Evolutionary conservation across 352 stramenopile species (phyloP).

Genomic region (Elongisporangium prolatum): DNA sequence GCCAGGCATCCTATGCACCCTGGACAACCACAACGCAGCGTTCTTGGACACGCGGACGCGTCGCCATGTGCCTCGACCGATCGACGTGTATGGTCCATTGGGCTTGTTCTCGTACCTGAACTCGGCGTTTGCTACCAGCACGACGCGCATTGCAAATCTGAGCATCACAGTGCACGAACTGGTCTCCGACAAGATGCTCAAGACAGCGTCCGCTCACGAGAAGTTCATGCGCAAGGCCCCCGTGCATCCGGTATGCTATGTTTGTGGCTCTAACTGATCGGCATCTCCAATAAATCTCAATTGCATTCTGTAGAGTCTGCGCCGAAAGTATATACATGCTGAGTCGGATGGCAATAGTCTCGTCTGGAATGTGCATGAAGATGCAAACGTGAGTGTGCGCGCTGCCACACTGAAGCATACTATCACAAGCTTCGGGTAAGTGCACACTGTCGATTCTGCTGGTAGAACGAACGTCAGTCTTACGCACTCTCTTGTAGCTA

Average conservation of each 20-base stretch:
- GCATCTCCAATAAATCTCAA: constrained; percentile 3
- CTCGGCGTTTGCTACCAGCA: constrained; percentile 57
- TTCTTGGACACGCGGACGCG: constrained; percentile 59
- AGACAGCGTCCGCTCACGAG: constrained; percentile 42
- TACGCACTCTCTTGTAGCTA: constrained; percentile 31
- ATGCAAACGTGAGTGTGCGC: constrained; percentile 56
- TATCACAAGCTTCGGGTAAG: constrained; percentile 74
- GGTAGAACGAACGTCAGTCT: background rate
- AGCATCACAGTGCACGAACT: constrained; percentile 73
- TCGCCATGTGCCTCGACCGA: constrained; percentile 31
- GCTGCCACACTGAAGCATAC: constrained; percentile 73
- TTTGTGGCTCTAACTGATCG: background rate
- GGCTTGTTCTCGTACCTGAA: constrained; percentile 80
- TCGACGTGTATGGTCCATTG: constrained; percentile 74
- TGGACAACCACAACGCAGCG: constrained; percentile 72
- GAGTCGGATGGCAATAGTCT: constrained; percentile 48
- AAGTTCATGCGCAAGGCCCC: constrained; percentile 59
- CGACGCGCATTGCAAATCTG: constrained; percentile 65
- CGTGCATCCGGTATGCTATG: constrained; percentile 41
- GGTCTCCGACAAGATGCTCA: constrained; percentile 43
- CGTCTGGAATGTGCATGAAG: constrained; percentile 72
- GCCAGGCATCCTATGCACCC: constrained; percentile 74
- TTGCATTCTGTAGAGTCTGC: constrained; percentile 27
- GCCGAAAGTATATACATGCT: constrained; percentile 45
- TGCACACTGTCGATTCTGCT: background rate